Evolutionary conservation across 1,139 yeast genomes (phyloP).

Genomic region (Candida smagusa): DNA sequence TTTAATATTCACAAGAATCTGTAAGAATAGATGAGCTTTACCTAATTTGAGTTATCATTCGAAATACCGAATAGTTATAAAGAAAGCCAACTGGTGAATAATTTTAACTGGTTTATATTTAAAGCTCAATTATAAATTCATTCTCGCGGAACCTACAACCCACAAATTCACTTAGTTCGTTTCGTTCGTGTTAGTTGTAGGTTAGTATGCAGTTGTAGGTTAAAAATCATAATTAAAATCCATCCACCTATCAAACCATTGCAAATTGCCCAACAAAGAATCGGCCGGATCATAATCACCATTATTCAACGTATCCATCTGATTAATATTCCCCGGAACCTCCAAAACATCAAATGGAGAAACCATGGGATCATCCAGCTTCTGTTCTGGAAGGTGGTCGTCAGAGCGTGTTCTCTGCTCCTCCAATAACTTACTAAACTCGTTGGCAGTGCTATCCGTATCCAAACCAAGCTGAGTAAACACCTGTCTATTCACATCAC

Average conservation of each 20-base stretch:
- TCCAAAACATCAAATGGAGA: neutral
- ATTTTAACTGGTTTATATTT: too few species aligned
- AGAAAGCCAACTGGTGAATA: too few species aligned
- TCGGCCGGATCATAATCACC: constrained; percentile 13
- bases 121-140: too few species aligned
- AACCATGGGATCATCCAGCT: neutral
- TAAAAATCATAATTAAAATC: constrained; percentile 27
- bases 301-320: constrained; percentile 6
- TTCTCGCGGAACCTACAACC: too few species aligned
- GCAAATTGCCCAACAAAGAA: constrained; percentile 41
- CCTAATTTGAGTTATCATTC: too few species aligned
- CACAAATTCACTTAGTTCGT: too few species aligned
- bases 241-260: constrained; percentile 58
- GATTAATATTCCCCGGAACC: neutral
- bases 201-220: too few species aligned
- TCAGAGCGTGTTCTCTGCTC: constrained; percentile 18
- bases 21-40: too few species aligned
- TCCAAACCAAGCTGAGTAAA: constrained; percentile 45
- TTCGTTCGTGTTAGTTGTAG: too few species aligned
- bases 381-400: constrained; percentile 1
- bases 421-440: constrained; percentile 21
- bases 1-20: too few species aligned
- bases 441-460: constrained; percentile 13
- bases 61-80: too few species aligned
- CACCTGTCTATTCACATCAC: constrained; percentile 47